Evolutionary conservation across 441 rosid genomes (phyloP), one percentile per base, ranked within the genome.

Genomic region (Melastoma candidum): DNA sequence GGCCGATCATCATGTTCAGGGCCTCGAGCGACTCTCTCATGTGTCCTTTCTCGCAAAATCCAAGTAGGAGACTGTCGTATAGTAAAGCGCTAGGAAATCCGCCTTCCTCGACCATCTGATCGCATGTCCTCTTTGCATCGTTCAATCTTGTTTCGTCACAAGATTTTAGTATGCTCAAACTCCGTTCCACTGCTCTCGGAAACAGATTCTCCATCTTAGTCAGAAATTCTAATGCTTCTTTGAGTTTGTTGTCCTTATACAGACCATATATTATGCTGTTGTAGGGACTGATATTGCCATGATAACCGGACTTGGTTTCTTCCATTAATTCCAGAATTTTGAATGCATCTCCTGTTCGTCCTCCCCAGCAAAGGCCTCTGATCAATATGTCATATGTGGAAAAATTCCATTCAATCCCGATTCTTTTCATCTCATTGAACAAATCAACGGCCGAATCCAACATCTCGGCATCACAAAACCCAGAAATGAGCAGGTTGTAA

Each of bases 261-360:
- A 78, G 74, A 25, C 95, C 96, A 59, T 83, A 85, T 26, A 87
- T 53, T 36, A 83, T 72, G 56, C 83, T 78, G 45, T 85, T 81
- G 57, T 90, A 87, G 8, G 90, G 90, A 64, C 76, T 77, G 48
- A 85, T 65, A 13, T 54, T 61, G 5, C 63, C 77, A 10, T 61
- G 44, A 7, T 60, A 65, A 63, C 76, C 67, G 1, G 32, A 68
- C 61, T 69, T 82, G n/a, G 58, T 68, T 56, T 79, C 90, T 63
- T 87, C 82, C 96, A 90, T 83, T 43, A 77, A 67, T 57, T 81
- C 90, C 59, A 90, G 73, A 58, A 87, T 76, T 78, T 76, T 80
- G 22, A 80, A 71, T 14, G 84, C 87, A n/a, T 77, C 87, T n/a
- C 76, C 61, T 1, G 58, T 56, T 57, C 79, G 77, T 60, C 90